These are phyloP conservation scores for Proliferodiscus dingleyae DNA, from an alignment of 2,329 filamentous ascomycete genomes.

Conservation along the genomic window DNA sequence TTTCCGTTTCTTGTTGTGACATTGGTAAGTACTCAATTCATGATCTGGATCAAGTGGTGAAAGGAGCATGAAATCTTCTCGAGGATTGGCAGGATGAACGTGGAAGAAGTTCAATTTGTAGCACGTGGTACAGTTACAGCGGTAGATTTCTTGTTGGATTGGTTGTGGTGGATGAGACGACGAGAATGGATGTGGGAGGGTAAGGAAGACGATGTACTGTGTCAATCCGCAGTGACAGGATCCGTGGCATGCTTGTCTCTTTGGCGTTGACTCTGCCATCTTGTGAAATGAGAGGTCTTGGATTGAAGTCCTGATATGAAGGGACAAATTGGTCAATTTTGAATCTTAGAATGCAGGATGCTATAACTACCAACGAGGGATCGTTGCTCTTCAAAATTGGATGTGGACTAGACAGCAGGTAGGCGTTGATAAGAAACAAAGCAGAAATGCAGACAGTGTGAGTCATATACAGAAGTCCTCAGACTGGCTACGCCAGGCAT, in stretches of 20 bases:
- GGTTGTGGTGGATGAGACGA: constrained; percentile 14
- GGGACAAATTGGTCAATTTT: constrained; percentile 12
- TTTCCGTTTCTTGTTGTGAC: constrained; percentile 28
- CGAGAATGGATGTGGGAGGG: constrained; percentile 32
- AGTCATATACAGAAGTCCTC: too few species aligned
- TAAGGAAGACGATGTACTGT: constrained; percentile 40
- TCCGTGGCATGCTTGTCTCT: constrained; percentile 29
- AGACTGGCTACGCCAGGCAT: background rate
- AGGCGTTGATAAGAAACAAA: constrained; percentile 11
- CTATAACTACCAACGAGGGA: constrained; percentile 13
- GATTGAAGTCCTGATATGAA: constrained; percentile 16
- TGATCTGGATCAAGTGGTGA: constrained; percentile 37
- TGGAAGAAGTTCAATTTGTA: constrained; percentile 43
- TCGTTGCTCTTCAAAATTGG: constrained; percentile 7
- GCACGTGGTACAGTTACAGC: constrained; percentile 44
- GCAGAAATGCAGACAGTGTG: constrained; percentile 8
- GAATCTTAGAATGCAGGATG: constrained; percentile 11
- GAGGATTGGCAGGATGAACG: constrained; percentile 33
- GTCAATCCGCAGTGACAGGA: constrained; percentile 43
- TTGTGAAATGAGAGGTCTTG: constrained; percentile 22
- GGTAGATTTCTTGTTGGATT: constrained; percentile 14
- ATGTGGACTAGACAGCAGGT: constrained; percentile 4
- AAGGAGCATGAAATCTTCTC: constrained; percentile 42
- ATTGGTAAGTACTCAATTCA: constrained; percentile 39
- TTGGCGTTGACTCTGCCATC: constrained; percentile 26